Base-by-base conservation (phyloP, 768 basidiomycete genomes). In the Podaxis carcinomalis region DNA sequence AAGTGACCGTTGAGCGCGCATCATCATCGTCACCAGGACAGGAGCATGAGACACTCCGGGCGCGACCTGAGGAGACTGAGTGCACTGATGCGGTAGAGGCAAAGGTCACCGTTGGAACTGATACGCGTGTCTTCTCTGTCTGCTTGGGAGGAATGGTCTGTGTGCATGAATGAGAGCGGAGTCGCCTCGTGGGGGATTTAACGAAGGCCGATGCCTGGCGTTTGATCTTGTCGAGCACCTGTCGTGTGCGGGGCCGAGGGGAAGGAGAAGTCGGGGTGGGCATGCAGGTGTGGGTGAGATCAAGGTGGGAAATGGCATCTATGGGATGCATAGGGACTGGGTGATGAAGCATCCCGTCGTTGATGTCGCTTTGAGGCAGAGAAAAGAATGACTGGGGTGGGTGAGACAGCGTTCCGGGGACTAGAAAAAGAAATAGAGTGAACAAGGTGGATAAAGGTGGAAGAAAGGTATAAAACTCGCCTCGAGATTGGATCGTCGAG, bases 141-240 rank as follows among this genome's bases (percentile, higher is more conserved):
- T 19, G 57, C 35, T 27, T 21, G 28, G 36, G 37, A 10, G 32
- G n/a, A 5, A 16, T 28, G 10, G 28, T 13, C 47, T 53, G 37
- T 27, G 59, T 44, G 40, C 59, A 60, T n/a, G 59, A 60, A 6
- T 44, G 51, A 13, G 59, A 53, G 19, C 59, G 59, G 21, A 36
- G 28, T 14, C 59, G 37, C 13, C 13, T 53, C 14, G 51, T 36
- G 4, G 59, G 59, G 5, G 58, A 42, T 23, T 61, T 64, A 19
- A 64, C 63, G 21, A 64, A 40, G 5, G 63, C 63, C 28, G 63
- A 61, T 36, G 63, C 63, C 51, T 61, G 63, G n/a, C 53, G 59
- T 42, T 61, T 64, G 39, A 64, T 44, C 40, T 53, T 57, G 19
- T 52, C 42, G n/a, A 60, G n/a, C 27, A 60, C 59, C 59, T 60